Evolutionary conservation across 805 yeast genomes (phyloP), one percentile per base, ranked within the genome.

Genomic region (Jamesozyma piceae): DNA sequence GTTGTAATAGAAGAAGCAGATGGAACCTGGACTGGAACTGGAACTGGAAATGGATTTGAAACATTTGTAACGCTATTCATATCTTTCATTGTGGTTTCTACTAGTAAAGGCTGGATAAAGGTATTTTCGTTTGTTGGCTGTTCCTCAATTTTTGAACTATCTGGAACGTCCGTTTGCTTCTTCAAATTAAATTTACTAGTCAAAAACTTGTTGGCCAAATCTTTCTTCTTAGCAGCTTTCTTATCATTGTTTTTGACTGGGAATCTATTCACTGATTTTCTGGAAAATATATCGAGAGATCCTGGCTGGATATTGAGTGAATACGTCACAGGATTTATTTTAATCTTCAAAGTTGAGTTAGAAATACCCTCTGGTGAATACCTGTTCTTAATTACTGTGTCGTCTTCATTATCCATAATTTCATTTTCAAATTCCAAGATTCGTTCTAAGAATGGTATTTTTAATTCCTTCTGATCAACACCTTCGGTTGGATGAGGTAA

Each of bases 401-500:
- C 39, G 14, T 35, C 65, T 10, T 64, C 66, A 33, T 58, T 60
- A 17, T 66, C 66, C 29, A 22, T 35, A 5, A 22, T 22, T 28
- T 64, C 72, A 47, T 21, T 65, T 36, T 69, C 79, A 10, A 75
- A 74, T 38, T 67, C 72, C 37, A 77, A 76, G 37, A 79, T 64
- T 41, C 69, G 72, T 51, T 78, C 81, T 50, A 85, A 67, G 63
- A 90, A 83, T 21, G 97, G 97, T 62, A 86, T 70, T 48, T 75
- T 74, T 43, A 92, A 74, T 50, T 78, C 78, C 35, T 82, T 78
- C 17, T 85, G 77, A 15, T 87, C 80, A 15, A 92, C 82, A 26
- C 97, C 97, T 63, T 92, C 99, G 2, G 99, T 92, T 31, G 98
- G 97, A 55, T 87, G 95, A 3, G 95, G 82, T 84, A 92, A 82